These are phyloP conservation scores for Talaromyces piceae DNA, from an alignment of 2,329 filamentous ascomycete species.

Conservation along the genomic window DNA sequence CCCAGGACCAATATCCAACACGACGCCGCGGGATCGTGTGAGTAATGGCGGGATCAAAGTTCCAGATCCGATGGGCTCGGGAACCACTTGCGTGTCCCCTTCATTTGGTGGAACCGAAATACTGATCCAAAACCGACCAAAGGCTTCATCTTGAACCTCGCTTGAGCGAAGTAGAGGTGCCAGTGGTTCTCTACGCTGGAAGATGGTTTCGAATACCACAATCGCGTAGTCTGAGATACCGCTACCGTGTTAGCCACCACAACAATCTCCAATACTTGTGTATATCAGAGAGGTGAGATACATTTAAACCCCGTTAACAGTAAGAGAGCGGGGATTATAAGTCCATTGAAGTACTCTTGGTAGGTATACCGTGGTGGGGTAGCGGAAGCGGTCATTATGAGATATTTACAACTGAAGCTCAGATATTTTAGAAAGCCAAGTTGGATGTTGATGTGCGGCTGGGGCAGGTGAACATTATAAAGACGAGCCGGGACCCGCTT, in stretches of 20 bases:
- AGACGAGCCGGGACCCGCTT: not conserved
- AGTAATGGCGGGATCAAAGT: conserved; percentile 37
- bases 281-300: not conserved
- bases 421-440: not conserved
- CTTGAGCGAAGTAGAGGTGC: conserved; percentile 24
- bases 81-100: not conserved
- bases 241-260: not conserved
- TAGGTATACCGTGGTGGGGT: not conserved
- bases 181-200: conserved; percentile 27
- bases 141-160: conserved; percentile 32
- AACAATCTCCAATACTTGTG: not conserved
- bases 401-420: not conserved
- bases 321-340: conserved; percentile 11
- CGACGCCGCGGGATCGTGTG: conserved; percentile 32
- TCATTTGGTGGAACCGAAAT: conserved; percentile 14
- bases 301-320: conserved; percentile 10
- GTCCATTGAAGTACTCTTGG: conserved; percentile 7
- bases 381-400: conserved; percentile 1
- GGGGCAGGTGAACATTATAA: not conserved
- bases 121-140: conserved; percentile 35
- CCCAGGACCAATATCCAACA: conserved; percentile 47
- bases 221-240: conserved; percentile 23
- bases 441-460: not conserved
- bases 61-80: conserved; percentile 22
- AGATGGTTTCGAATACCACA: conserved; percentile 26